Evolutionary conservation across 2,329 filamentous ascomycete species (phyloP).

Genomic region (Aspergillus phoenicis): DNA sequence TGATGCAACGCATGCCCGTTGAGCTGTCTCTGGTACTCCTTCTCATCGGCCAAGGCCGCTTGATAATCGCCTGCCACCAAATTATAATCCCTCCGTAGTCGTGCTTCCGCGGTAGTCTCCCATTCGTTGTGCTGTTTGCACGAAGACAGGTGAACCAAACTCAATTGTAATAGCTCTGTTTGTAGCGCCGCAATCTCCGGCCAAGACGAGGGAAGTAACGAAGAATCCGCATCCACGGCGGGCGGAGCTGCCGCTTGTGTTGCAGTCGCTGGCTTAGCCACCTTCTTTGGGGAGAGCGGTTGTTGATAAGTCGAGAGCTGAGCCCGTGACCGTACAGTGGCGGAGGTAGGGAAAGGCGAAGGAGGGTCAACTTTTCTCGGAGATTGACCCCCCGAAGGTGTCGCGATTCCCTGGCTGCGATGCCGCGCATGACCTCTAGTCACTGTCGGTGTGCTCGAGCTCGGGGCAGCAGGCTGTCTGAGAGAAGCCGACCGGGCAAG

Average conservation of each 20-base stretch:
- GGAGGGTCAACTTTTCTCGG: slow-evolving; percentile 23
- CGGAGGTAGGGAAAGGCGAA: slow-evolving; percentile 17
- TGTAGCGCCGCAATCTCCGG: slow-evolving; percentile 42
- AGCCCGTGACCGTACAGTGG: slow-evolving; percentile 27
- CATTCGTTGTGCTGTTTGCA: slow-evolving; percentile 34
- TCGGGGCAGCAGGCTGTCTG: slow-evolving; percentile 34
- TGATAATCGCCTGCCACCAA: slow-evolving; percentile 39
- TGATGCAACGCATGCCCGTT: slow-evolving; percentile 39
- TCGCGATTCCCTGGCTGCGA: slow-evolving; percentile 37
- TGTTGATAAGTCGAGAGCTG: slow-evolving; percentile 44
- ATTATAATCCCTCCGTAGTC: slow-evolving; percentile 39
- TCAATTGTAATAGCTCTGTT: slow-evolving; percentile 49
- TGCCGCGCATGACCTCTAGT: slow-evolving; percentile 37
- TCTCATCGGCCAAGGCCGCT: slow-evolving; percentile 35
- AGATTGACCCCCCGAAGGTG: slow-evolving; percentile 13
- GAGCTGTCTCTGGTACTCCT: slow-evolving; percentile 33
- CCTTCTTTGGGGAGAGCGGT: slow-evolving; percentile 43
- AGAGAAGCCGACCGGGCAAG: slow-evolving; percentile 41
- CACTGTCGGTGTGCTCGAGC: slow-evolving; percentile 17
- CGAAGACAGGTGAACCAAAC: slow-evolving; percentile 40
- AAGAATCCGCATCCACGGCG: slow-evolving; percentile 18
- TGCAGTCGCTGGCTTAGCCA: slow-evolving; percentile 26
- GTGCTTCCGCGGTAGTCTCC: slow-evolving; percentile 33
- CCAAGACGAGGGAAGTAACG: slow-evolving; percentile 33
- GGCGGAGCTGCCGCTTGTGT: slow-evolving; percentile 20